phyloP scores from a whole-genome alignment of 768 basidiomycete species.

The Kwoniella dejecticola region DNA sequence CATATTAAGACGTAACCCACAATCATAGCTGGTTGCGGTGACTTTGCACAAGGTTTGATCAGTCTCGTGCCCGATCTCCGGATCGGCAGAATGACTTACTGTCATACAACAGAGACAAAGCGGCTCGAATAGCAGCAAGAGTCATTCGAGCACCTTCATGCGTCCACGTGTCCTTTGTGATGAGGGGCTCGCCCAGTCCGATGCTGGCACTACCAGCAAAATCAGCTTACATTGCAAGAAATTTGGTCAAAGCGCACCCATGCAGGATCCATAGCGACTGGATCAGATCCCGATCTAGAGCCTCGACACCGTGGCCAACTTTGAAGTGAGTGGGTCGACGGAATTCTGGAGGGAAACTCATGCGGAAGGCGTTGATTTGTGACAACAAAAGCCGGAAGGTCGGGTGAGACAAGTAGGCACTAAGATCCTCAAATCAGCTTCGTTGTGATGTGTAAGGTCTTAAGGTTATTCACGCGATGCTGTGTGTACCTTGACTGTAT shows the following conservation, averaged over 20 bases:
- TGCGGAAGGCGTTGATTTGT: constrained; percentile 39
- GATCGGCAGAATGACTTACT: constrained; percentile 25
- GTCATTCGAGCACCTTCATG: constrained; percentile 39
- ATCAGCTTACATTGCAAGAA: too few relatives aligned
- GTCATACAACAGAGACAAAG: constrained; percentile 48
- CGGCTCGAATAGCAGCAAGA: constrained; percentile 37
- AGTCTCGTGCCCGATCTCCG: constrained; percentile 11
- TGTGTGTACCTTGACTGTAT: constrained; percentile 34
- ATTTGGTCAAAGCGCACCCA: too few relatives aligned
- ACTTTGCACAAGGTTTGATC: constrained; percentile 18
- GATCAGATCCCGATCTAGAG: constrained; percentile 34
- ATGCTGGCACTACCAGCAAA: constrained; percentile 41
- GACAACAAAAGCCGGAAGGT: constrained; percentile 33
- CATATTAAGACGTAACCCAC: constrained; percentile 18
- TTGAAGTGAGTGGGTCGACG: constrained; percentile 29
- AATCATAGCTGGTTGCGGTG: constrained; percentile 43
- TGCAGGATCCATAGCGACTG: constrained; percentile 32
- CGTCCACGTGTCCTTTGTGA: constrained; percentile 40
- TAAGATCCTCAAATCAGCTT: neutral
- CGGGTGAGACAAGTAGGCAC: constrained; percentile 15
- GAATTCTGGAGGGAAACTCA: constrained; percentile 38
- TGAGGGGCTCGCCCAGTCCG: constrained; percentile 36
- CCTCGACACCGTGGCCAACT: neutral
- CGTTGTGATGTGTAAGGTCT: neutral
- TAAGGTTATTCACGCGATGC: constrained; percentile 20